Conservation (phyloP, 1,284 basidiomycete genomes). For the Fomitopsis palustris region DNA sequence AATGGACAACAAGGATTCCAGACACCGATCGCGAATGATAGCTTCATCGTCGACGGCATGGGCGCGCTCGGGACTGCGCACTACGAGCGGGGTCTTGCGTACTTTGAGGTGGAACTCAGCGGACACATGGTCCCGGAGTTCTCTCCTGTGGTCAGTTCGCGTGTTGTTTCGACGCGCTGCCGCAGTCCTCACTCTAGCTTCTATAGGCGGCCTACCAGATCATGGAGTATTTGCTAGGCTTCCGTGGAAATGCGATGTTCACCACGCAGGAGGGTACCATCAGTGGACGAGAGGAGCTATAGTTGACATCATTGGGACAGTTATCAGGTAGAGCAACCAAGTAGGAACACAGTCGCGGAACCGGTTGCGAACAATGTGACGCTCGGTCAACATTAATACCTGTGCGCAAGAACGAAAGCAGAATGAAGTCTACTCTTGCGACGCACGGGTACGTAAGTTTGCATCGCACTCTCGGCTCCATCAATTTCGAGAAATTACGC, state of each 20-base stretch:
- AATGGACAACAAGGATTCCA: slow-evolving; percentile 70
- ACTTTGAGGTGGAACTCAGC: slow-evolving; percentile 58
- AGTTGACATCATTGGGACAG: too few relatives aligned
- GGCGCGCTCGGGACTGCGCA: slow-evolving; percentile 64
- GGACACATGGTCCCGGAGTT: slow-evolving; percentile 76
- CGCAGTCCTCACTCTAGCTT: neutral
- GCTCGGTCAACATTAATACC: too few relatives aligned
- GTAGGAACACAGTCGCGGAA: too few relatives aligned
- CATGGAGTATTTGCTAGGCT: slow-evolving; percentile 69
- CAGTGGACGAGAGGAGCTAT: neutral
- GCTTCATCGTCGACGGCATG: slow-evolving; percentile 65
- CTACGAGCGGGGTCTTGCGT: slow-evolving; percentile 64
- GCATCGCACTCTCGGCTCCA: too few relatives aligned
- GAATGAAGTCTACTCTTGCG: too few relatives aligned
- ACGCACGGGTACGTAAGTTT: too few relatives aligned
- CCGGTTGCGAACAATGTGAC: too few relatives aligned
- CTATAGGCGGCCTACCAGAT: slow-evolving; percentile 61
- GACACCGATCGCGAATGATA: slow-evolving; percentile 58
- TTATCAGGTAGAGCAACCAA: too few relatives aligned
- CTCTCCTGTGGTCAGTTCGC: slow-evolving; percentile 51
- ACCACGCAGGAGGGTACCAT: neutral
- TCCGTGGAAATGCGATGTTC: slow-evolving; percentile 19
- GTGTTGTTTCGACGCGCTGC: neutral
- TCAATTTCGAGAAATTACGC: too few relatives aligned
- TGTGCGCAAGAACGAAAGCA: too few relatives aligned